A percentile compares a stretch with the other conserved stretches of the same genome.
Evolutionary conservation across 1,139 yeast genomes (phyloP).

Genomic region (Hemisphaericaspora lyxosophila): DNA sequence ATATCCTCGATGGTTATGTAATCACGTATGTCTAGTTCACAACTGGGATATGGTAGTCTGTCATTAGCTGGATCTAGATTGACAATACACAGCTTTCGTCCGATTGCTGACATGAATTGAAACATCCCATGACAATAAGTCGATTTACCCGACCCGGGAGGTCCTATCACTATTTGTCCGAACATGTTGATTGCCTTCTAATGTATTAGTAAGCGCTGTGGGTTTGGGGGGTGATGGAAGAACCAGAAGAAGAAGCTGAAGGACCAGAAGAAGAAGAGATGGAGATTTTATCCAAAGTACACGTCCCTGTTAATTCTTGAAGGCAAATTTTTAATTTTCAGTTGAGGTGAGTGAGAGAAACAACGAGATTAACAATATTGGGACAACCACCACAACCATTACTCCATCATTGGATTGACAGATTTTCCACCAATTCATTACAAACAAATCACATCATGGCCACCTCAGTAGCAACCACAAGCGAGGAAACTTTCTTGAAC

Average conservation of each 20-base stretch:
- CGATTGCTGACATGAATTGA: slow-evolving; percentile 91
- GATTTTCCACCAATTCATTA: no score
- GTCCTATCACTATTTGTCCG: slow-evolving; percentile 94
- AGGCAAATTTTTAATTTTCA: slow-evolving; percentile 3
- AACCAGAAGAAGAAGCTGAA: no score
- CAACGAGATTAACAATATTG: no score
- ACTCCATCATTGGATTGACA: no score
- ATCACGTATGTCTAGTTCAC: slow-evolving; percentile 86
- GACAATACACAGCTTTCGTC: slow-evolving; percentile 77
- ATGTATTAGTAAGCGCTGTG: no score
- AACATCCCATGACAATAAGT: slow-evolving; percentile 91
- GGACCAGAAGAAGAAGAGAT: background rate
- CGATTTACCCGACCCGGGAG: slow-evolving; percentile 97
- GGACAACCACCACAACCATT: no score
- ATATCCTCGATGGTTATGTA: slow-evolving; percentile 84
- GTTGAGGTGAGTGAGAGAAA: no score
- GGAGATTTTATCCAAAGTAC: slow-evolving; percentile 2
- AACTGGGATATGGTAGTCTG: slow-evolving; percentile 65
- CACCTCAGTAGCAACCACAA: slow-evolving; percentile 13
- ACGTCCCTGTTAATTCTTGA: background rate
- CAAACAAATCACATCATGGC: no score
- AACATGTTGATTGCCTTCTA: no score
- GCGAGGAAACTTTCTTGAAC: slow-evolving; percentile 39
- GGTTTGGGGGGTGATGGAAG: no score
- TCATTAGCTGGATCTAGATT: slow-evolving; percentile 97